Percentiles rank a stretch among this genome's conserved stretches.
These are phyloP conservation scores for Cercospora zeae-maydis DNA, from an alignment of 2,329 filamentous ascomycete genomes.

Conservation along the genomic window DNA sequence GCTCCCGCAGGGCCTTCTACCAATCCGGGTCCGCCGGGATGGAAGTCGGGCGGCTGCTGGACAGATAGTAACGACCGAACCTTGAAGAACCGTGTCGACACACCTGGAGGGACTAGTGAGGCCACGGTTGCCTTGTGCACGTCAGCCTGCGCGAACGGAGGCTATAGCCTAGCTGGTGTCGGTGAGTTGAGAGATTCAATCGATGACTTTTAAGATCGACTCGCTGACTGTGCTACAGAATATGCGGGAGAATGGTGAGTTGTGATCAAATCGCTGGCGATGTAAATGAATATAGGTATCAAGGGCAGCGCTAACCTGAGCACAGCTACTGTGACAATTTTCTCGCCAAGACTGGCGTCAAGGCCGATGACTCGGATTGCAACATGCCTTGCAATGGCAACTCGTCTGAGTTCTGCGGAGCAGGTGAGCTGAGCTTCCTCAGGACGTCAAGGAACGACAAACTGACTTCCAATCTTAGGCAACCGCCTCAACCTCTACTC, in stretches of 20 bases:
- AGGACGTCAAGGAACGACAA: background rate
- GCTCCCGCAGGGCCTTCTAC: slow-evolving; percentile 20
- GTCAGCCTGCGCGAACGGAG: slow-evolving; percentile 27
- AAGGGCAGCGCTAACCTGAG: slow-evolving; percentile 26
- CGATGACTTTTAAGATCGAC: background rate
- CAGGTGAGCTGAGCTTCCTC: slow-evolving; percentile 8
- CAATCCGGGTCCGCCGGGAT: slow-evolving; percentile 23
- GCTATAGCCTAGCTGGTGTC: slow-evolving; percentile 34
- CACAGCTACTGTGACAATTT: slow-evolving; percentile 32
- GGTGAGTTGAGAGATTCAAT: background rate
- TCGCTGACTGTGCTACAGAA: slow-evolving; percentile 17
- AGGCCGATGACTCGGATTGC: slow-evolving; percentile 25
- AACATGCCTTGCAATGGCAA: slow-evolving; percentile 33
- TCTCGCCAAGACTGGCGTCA: slow-evolving; percentile 20
- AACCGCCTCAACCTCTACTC: slow-evolving; percentile 29
- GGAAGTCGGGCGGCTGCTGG: slow-evolving; percentile 36
- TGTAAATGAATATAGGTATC: background rate
- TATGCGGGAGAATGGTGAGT: slow-evolving; percentile 38
- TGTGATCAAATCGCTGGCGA: background rate
- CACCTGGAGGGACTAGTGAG: slow-evolving; percentile 26
- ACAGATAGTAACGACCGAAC: slow-evolving; percentile 28
- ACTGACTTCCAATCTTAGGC: slow-evolving; percentile 6
- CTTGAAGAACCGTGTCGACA: slow-evolving; percentile 20
- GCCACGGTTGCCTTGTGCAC: slow-evolving; percentile 31
- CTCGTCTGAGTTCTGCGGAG: slow-evolving; percentile 31